Percentiles rank a stretch among this genome's conserved stretches.
Evolutionary conservation across 768 basidiomycete species (phyloP).

Genomic region (Tulasnella sp.): DNA sequence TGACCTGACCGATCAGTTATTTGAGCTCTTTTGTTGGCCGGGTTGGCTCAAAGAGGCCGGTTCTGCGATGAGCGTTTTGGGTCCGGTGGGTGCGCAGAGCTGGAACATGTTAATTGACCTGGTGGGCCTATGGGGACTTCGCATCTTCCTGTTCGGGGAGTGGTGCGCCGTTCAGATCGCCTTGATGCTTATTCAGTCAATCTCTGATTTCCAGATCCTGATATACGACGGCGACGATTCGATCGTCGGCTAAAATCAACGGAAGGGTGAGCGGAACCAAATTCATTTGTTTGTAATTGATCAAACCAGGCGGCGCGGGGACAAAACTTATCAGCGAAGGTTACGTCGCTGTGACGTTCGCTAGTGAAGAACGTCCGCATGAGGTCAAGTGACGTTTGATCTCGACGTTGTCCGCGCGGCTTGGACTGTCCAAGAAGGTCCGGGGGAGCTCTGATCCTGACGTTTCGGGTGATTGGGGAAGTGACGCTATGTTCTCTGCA

Average conservation of each 20-base stretch:
- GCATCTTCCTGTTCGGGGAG: not conserved
- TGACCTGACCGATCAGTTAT: not conserved
- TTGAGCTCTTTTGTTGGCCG: not conserved
- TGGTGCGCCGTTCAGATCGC: not conserved
- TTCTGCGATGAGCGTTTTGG: not conserved
- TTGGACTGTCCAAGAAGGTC: not conserved
- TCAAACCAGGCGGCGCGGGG: not conserved
- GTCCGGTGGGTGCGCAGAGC: not conserved
- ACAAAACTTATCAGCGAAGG: not conserved
- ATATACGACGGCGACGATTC: not conserved
- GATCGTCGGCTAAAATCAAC: not conserved
- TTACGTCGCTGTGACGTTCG: not conserved
- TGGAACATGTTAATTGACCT: not conserved
- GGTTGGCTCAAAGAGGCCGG: not conserved
- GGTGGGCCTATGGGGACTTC: not conserved
- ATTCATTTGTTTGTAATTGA: not conserved
- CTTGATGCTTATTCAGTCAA: not conserved
- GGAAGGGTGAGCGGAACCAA: not conserved
- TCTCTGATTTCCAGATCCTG: not conserved
- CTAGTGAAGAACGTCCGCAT: not conserved
- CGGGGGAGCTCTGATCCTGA: not conserved
- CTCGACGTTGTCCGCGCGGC: not conserved
- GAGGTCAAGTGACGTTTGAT: not conserved
- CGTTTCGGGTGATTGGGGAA: not conserved
- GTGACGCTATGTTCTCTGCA: not conserved